Evolutionary conservation across 164 flowering plant species (phyloP).

Genomic region (Macadamia tetraphylla): DNA sequence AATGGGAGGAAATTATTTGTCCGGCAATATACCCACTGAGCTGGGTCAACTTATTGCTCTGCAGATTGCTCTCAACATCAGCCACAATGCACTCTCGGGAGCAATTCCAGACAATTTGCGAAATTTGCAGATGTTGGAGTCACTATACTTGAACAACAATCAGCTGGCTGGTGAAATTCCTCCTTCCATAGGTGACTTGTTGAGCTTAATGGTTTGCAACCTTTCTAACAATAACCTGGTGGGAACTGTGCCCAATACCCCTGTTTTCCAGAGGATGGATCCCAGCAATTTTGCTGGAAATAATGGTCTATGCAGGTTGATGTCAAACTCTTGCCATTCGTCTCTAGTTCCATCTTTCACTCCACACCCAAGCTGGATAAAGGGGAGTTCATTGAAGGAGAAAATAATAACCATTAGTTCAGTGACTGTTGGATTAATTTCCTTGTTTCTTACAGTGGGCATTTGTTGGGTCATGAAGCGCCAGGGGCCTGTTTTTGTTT

Average conservation of each 20-base stretch:
- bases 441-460: constrained; percentile 29
- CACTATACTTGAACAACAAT: constrained; percentile 46
- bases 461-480: constrained; percentile 41
- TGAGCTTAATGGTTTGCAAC: constrained; percentile 47
- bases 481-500: constrained; percentile 24
- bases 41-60: constrained; percentile 37
- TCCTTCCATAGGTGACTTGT: constrained; percentile 34
- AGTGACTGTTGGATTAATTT: constrained; percentile 27
- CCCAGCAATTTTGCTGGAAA: constrained; percentile 50
- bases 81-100: constrained; percentile 43
- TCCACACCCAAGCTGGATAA: constrained; percentile 24
- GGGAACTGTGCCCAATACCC: constrained; percentile 41
- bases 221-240: constrained; percentile 45
- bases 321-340: constrained; percentile 24
- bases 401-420: constrained; percentile 40
- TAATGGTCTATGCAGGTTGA: constrained; percentile 29
- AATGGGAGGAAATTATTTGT: constrained; percentile 50
- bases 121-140: constrained; percentile 43
- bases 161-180: constrained; percentile 39
- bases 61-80: constrained; percentile 44
- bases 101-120: constrained; percentile 38
- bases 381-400: constrained; percentile 31
- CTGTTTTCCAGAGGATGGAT: constrained; percentile 43
- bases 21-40: constrained; percentile 39
- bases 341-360: constrained; percentile 13